Evolutionary conservation across 768 basidiomycete genomes (phyloP).

Genomic region (Suillus spraguei): DNA sequence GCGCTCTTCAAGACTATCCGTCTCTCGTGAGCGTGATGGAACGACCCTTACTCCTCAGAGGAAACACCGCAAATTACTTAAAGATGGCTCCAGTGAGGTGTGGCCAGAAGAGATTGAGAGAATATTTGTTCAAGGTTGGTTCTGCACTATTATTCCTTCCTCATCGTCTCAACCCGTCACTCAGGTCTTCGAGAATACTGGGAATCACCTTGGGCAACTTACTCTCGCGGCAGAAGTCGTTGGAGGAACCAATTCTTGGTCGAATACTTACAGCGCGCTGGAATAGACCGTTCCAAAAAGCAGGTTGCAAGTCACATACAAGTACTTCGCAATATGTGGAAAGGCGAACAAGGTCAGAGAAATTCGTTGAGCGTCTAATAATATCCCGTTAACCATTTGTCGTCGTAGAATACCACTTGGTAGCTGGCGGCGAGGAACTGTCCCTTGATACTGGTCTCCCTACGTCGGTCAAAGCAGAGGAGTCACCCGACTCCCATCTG

Average conservation of each 20-base stretch:
- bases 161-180: conserved; percentile 1
- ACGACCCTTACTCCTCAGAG: conserved; percentile 64
- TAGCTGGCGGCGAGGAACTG: conserved; percentile 80
- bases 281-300: conserved; percentile 78
- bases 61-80: conserved; percentile 83
- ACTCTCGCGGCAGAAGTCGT: conserved; percentile 74
- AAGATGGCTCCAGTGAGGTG: conserved; percentile 76
- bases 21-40: conserved; percentile 23
- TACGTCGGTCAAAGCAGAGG: conserved; percentile 59
- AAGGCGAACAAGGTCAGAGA: conserved; percentile 68
- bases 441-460: conserved; percentile 51
- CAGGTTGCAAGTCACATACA: conserved; percentile 91
- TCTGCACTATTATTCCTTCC: background rate
- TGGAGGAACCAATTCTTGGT: conserved; percentile 89
- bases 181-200: conserved; percentile 76
- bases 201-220: conserved; percentile 81
- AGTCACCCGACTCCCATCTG: conserved; percentile 43
- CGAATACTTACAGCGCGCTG: conserved; percentile 71
- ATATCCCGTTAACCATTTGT: conserved; percentile 7
- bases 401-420: conserved; percentile 67
- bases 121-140: conserved; percentile 72
- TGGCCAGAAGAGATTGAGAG: conserved; percentile 82
- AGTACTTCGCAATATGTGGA: conserved; percentile 87
- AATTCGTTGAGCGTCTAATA: conserved; percentile 7
- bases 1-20: conserved; percentile 27